Evolutionary conservation across 2,329 filamentous ascomycete genomes (phyloP), one percentile per base, ranked within the genome.

Genomic region (Fusarium hainanense): DNA sequence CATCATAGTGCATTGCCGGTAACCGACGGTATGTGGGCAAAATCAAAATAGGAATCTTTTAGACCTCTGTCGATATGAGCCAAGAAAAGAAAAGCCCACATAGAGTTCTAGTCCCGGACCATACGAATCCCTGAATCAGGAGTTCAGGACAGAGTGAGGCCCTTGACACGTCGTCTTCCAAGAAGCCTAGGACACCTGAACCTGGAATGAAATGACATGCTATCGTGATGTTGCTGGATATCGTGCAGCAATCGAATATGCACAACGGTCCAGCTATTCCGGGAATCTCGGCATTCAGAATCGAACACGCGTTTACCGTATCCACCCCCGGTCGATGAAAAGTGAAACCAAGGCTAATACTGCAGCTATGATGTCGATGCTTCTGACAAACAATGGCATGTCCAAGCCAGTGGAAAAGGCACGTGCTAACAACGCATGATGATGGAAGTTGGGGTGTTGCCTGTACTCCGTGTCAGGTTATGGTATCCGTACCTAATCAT

Each of bases 121-220:
- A 56, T 60, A 51, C 25, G 37, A 25, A 66, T 61, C 30, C 25
- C 20, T 63, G 67, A 46, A 60, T 58, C 57, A 69, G 63, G 63
- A 64, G 51, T 32, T 16, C 20, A 23, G 20, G 16, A 18, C 41
- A 37, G 34, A 37, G 18, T 37, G 34, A 37, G 34, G 34, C 47
- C 48, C 28, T 34, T 65, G 27, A 48, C 51, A 58, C 60, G 40
- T 50, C 46, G 54, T 63, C 50, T 59, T 50, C 42, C 50, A 64
- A 32, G 54, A 47, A 52, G 47, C 63, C 14, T 61, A 25, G 41
- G 60, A 40, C 41, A 18, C 42, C 30, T 66, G 63, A 62, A n/a
- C 41, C 34, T 66, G 61, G 63, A 52, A 66, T 66, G 30, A n/a
- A 32, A 49, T 30, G 25, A 44, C 28, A n/a, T 58, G 20, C 51